A percentile compares a stretch with the other conserved stretches of the same genome.
Evolutionary conservation across 202 grass and related monocot genomes (phyloP).

Genomic region (Setaria viridis): DNA sequence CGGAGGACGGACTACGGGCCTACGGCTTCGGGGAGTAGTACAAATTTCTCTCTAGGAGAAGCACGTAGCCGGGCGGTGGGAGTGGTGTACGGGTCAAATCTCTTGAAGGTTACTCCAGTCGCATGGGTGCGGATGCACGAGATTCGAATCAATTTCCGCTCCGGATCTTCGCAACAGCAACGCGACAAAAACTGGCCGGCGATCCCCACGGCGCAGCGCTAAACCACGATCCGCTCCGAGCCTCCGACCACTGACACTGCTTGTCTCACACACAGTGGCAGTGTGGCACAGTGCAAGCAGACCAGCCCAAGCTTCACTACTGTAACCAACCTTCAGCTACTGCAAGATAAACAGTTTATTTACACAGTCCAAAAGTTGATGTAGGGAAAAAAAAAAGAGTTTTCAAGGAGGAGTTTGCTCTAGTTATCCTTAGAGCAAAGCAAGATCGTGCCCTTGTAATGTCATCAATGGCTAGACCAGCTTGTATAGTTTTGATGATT

Average conservation of each 20-base stretch:
- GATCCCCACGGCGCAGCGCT: constrained; percentile 36
- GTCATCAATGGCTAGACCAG: too few relatives aligned
- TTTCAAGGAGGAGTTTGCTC: too few relatives aligned
- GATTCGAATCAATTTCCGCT: constrained; percentile 6
- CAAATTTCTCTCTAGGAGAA: background rate
- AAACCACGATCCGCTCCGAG: constrained; percentile 19
- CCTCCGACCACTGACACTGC: background rate
- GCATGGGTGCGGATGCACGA: background rate
- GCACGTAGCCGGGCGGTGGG: background rate
- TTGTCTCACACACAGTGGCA: background rate
- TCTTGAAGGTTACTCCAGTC: background rate
- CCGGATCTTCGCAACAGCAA: constrained; percentile 77
- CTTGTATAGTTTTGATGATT: too few relatives aligned
- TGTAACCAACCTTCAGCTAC: too few relatives aligned
- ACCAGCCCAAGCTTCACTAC: too few relatives aligned
- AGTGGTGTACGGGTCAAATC: background rate
- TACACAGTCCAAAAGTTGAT: background rate
- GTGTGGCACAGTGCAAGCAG: background rate
- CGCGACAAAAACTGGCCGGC: constrained; percentile 48
- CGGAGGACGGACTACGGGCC: background rate
- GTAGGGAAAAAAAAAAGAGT: too few relatives aligned
- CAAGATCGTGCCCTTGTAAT: too few relatives aligned
- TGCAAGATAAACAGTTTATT: background rate
- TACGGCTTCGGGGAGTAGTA: background rate
- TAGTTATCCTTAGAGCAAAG: too few relatives aligned